Conservation (phyloP, 108 stramenopile species). For the Schizochytrium sp. region DNA sequence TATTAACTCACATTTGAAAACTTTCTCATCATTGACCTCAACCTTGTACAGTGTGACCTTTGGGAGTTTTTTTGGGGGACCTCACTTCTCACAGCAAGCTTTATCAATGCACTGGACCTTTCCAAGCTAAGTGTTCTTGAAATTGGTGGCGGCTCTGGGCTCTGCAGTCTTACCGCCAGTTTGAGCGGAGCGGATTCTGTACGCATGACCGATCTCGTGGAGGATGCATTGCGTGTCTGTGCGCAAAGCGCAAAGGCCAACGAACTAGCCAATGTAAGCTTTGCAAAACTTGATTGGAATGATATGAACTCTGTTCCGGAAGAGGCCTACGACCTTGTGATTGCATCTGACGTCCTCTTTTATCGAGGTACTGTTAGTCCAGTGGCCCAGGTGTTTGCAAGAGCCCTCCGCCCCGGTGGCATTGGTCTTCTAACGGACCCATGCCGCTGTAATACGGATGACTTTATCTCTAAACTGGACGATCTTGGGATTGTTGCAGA, state of each 20-base stretch:
- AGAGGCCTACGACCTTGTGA: neutral
- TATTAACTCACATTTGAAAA: neutral
- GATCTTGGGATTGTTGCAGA: constrained; percentile 1
- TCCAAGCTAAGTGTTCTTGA: neutral
- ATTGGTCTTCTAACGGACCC: constrained; percentile 45
- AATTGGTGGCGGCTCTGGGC: constrained; percentile 41
- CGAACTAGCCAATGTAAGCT: neutral
- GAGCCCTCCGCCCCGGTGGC: constrained; percentile 23
- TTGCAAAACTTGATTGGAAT: constrained; percentile 35
- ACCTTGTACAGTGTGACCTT: constrained; percentile 11
- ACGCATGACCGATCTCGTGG: constrained; percentile 50
- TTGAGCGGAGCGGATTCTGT: neutral
- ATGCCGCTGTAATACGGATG: constrained; percentile 54
- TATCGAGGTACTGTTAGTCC: constrained; percentile 46
- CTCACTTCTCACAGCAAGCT: constrained; percentile 26
- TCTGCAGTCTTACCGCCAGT: constrained; percentile 17
- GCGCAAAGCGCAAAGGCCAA: constrained; percentile 20
- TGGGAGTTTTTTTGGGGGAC: constrained; percentile 60
- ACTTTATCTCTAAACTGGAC: constrained; percentile 44
- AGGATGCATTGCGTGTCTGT: constrained; percentile 3
- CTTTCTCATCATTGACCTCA: neutral
- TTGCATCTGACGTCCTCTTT: constrained; percentile 48
- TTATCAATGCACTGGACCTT: neutral
- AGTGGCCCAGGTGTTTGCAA: neutral
- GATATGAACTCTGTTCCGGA: neutral